These are phyloP conservation scores for Hevea brasiliensis DNA, from an alignment of 345 rosid species.

Conservation along the genomic window DNA sequence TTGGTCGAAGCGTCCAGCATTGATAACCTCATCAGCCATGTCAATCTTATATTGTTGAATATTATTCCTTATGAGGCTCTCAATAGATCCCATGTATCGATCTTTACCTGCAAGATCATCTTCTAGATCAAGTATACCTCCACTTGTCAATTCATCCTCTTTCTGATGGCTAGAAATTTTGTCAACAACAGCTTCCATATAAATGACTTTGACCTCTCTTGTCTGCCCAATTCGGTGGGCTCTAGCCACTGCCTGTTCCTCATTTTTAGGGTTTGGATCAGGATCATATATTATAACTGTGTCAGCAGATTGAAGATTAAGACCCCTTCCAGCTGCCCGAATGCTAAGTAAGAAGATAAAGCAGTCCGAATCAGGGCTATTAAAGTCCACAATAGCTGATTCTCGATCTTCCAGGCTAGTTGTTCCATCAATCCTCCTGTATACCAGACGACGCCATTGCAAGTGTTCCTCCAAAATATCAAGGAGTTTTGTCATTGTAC, in stretches of 20 bases:
- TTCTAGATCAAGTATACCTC: conserved; percentile 79
- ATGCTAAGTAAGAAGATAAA: conserved; percentile 96
- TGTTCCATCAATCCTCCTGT: conserved; percentile 97
- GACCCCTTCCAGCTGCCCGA: conserved; percentile 99
- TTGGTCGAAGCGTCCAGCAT: conserved; percentile 99
- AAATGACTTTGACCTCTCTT: conserved; percentile 95
- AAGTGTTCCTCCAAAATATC: conserved; percentile 97
- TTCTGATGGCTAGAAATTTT: conserved; percentile 86
- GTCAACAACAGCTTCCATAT: conserved; percentile 99
- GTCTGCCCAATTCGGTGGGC: conserved; percentile 99
- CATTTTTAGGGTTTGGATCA: conserved; percentile 99
- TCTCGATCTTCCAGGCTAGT: conserved; percentile 99
- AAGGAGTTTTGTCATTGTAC: conserved; percentile 99
- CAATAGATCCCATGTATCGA: conserved; percentile 95
- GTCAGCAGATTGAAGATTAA: conserved; percentile 98
- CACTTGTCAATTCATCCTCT: conserved; percentile 90
- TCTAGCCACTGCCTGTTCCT: conserved; percentile 99
- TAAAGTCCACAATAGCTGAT: conserved; percentile 96
- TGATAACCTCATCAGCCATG: conserved; percentile 99
- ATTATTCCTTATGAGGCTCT: conserved; percentile 97
- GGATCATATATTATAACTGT: conserved; percentile 99
- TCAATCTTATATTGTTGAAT: conserved; percentile 99
- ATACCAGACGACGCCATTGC: conserved; percentile 89
- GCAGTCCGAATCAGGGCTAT: conserved; percentile 79
- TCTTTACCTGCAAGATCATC: conserved; percentile 99